Evolutionary conservation across 176 grass and related monocot species (phyloP).

Genomic region (Tillandsia fasciculata): DNA sequence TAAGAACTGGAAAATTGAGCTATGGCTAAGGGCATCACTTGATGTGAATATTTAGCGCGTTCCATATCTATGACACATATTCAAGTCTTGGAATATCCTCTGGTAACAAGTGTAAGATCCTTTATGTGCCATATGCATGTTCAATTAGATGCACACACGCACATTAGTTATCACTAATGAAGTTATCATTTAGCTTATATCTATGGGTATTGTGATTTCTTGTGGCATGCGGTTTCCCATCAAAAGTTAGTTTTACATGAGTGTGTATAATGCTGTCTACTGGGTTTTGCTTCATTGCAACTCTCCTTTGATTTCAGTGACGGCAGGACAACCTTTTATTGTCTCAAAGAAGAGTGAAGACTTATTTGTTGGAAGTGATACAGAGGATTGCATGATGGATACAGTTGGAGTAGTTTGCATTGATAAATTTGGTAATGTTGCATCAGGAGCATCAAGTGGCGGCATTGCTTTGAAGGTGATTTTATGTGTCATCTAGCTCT

Average conservation of each 20-base stretch:
- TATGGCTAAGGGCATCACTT: no score
- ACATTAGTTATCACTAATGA: not conserved
- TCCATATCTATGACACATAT: no score
- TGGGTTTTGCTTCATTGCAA: not conserved
- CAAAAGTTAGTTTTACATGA: not conserved
- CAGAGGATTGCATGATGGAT: slow-evolving; percentile 64
- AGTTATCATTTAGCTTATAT: not conserved
- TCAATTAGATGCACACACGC: not conserved
- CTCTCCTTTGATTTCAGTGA: slow-evolving; percentile 35
- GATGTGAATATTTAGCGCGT: no score
- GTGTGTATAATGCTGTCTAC: not conserved
- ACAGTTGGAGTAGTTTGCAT: slow-evolving; percentile 87
- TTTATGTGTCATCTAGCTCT: not conserved
- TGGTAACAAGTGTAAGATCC: no score
- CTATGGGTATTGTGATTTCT: not conserved
- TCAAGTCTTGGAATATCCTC: no score
- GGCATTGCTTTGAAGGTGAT: slow-evolving; percentile 85
- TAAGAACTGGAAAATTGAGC: not conserved
- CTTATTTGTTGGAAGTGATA: slow-evolving; percentile 19
- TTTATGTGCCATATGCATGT: not conserved
- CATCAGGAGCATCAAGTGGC: slow-evolving; percentile 90
- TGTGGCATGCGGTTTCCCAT: not conserved
- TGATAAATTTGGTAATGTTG: slow-evolving; percentile 50
- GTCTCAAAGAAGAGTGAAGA: slow-evolving; percentile 24
- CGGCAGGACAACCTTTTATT: slow-evolving; percentile 20